Percentiles rank a stretch among this genome's conserved stretches.
phyloP scores from a whole-genome alignment of 2,329 filamentous ascomycete genomes.

The Rutstroemia sp. region DNA sequence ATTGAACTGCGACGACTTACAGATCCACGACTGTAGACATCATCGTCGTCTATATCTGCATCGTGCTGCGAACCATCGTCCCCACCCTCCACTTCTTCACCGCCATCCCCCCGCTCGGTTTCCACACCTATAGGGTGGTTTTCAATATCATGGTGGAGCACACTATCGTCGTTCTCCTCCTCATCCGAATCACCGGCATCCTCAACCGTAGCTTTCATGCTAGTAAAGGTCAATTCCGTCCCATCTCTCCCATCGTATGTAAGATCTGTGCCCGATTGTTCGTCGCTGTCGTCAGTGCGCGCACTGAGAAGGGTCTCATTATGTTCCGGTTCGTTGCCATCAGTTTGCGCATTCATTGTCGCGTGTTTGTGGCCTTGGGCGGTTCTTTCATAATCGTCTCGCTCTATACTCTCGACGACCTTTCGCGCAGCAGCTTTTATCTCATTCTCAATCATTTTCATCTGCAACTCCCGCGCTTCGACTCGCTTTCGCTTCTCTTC shows the following conservation, averaged over 20 bases:
- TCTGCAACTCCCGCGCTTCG: conserved; percentile 19
- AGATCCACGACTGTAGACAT: conserved; percentile 27
- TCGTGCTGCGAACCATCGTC: conserved; percentile 28
- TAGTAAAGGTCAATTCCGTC: conserved; percentile 18
- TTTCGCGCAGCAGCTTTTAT: conserved; percentile 46
- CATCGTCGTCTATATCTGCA: conserved; percentile 30
- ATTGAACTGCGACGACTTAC: conserved; percentile 21
- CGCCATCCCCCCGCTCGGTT: neutral
- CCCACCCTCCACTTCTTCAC: conserved; percentile 13
- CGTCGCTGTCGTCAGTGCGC: conserved; percentile 25
- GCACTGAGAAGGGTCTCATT: conserved; percentile 8
- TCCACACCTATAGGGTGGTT: conserved; percentile 1
- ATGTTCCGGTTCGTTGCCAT: conserved; percentile 21
- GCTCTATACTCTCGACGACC: conserved; percentile 41
- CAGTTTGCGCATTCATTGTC: conserved; percentile 28
- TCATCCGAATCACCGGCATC: conserved; percentile 15
- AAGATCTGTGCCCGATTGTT: conserved; percentile 17
- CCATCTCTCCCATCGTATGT: conserved; percentile 15
- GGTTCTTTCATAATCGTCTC: conserved; percentile 24
- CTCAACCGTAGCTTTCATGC: conserved; percentile 13
- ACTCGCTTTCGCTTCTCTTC: conserved; percentile 13
- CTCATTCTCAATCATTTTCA: conserved; percentile 39
- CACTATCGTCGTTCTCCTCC: conserved; percentile 1
- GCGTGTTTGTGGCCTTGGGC: conserved; percentile 26
- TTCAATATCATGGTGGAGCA: conserved; percentile 2